Percentiles rank a stretch among this genome's conserved stretches.
Conservation (phyloP, 371 early-diverging fungal species). For the Mortierella sp. region DNA sequence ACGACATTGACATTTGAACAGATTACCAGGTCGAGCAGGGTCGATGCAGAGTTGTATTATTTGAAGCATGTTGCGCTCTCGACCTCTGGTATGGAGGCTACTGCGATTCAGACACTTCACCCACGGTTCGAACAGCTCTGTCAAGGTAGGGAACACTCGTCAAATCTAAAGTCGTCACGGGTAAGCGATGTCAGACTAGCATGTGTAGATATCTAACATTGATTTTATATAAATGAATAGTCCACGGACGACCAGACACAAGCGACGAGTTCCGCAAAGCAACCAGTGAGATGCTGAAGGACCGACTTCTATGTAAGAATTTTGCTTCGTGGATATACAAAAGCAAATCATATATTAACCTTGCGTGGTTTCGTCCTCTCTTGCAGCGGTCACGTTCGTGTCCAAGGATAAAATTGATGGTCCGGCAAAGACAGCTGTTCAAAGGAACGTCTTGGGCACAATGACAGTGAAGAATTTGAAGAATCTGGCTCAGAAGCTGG, state of each 20-base stretch:
- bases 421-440: conserved; percentile 26
- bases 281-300: conserved; percentile 65
- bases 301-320: conserved; percentile 67
- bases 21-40: conserved; percentile 64
- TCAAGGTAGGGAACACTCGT: too few species aligned
- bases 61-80: conserved; percentile 61
- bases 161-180: too few species aligned
- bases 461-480: conserved; percentile 63
- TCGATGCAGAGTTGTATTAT: conserved; percentile 83
- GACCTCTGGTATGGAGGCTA: conserved; percentile 55
- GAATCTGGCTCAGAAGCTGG: conserved; percentile 56
- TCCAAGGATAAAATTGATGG: conserved; percentile 20
- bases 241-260: conserved; percentile 68
- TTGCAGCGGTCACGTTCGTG: conserved; percentile 32
- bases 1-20: too few species aligned
- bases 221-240: conserved; percentile 18
- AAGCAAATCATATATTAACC: neutral
- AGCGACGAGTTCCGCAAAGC: conserved; percentile 52
- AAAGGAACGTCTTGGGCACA: conserved; percentile 44
- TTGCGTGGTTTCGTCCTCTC: neutral
- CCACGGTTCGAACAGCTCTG: conserved; percentile 70
- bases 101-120: conserved; percentile 58
- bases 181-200: too few species aligned
- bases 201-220: neutral
- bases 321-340: too few species aligned